Conservation (phyloP, 2,329 filamentous ascomycete species). For the Hymenoscyphus fraxineus region DNA sequence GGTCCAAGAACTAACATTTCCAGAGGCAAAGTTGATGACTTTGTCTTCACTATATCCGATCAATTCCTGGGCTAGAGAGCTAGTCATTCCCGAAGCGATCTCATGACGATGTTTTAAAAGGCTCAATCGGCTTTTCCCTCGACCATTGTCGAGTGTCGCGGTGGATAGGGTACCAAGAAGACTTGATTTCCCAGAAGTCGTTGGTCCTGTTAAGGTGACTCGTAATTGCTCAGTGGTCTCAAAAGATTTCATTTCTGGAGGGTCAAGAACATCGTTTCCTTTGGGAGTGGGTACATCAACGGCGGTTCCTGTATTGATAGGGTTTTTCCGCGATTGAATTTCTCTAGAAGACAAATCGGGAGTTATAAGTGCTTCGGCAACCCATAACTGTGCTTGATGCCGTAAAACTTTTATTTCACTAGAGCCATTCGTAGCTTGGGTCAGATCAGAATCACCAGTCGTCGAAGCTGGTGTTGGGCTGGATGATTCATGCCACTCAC, state of each 20-base stretch:
- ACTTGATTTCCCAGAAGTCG: constrained; percentile 88
- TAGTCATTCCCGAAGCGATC: constrained; percentile 85
- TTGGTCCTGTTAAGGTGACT: constrained; percentile 83
- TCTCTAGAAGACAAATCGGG: constrained; percentile 55
- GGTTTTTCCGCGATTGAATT: neutral
- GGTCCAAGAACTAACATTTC: constrained; percentile 87
- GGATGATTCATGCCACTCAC: constrained; percentile 56
- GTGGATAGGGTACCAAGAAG: constrained; percentile 84
- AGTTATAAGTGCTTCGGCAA: constrained; percentile 84
- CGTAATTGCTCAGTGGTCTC: constrained; percentile 63
- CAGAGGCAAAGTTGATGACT: constrained; percentile 79
- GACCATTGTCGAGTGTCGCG: constrained; percentile 83
- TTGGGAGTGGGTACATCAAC: constrained; percentile 7
- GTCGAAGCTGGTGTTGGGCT: neutral
- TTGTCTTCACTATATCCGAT: constrained; percentile 68
- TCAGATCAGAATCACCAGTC: constrained; percentile 9
- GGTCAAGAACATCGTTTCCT: neutral
- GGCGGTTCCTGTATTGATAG: neutral
- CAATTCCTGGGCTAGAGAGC: constrained; percentile 89
- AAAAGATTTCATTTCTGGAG: constrained; percentile 2
- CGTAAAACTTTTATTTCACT: constrained; percentile 21
- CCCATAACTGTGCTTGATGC: constrained; percentile 63
- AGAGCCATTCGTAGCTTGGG: neutral
- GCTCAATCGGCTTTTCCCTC: constrained; percentile 83
- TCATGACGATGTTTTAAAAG: constrained; percentile 92